Evolutionary conservation across 2,329 filamentous ascomycete species (phyloP).

Genomic region (Corniculantispora saksenae): DNA sequence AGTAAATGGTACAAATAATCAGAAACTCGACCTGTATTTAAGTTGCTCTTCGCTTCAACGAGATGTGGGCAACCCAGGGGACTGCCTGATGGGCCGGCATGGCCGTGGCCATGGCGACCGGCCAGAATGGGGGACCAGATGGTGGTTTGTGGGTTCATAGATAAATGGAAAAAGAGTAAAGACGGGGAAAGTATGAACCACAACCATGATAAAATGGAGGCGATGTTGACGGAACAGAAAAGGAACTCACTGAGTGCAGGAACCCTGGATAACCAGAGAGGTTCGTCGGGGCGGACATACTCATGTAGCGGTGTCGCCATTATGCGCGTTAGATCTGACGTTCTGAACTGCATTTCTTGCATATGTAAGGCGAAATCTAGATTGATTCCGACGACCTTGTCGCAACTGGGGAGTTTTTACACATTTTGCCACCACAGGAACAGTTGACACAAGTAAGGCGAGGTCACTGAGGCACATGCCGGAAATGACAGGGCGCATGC

Average conservation of each 20-base stretch:
- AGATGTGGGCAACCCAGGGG: not conserved
- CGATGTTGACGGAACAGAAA: no score
- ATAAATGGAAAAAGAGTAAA: not conserved
- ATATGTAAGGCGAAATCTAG: not conserved
- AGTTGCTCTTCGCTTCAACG: not conserved
- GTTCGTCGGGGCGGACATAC: not conserved
- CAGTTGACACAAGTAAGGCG: not conserved
- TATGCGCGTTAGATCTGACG: not conserved
- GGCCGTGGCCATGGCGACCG: constrained; percentile 9
- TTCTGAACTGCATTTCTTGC: not conserved
- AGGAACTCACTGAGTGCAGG: not conserved
- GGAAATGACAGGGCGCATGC: constrained; percentile 7
- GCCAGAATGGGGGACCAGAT: not conserved
- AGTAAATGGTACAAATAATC: not conserved
- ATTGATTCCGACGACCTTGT: not conserved
- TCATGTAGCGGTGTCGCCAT: not conserved
- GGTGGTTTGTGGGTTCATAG: not conserved
- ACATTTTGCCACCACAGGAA: not conserved
- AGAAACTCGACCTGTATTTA: not conserved
- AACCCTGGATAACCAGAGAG: not conserved
- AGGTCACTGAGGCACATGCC: not conserved
- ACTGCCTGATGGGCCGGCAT: constrained; percentile 4
- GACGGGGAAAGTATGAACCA: not conserved
- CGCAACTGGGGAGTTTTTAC: not conserved
- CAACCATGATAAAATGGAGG: not conserved